Percentiles rank a stretch among this genome's conserved stretches.
Conservation (phyloP, 169 alveolate genomes). For the Cryptosporidium meleagridis region DNA sequence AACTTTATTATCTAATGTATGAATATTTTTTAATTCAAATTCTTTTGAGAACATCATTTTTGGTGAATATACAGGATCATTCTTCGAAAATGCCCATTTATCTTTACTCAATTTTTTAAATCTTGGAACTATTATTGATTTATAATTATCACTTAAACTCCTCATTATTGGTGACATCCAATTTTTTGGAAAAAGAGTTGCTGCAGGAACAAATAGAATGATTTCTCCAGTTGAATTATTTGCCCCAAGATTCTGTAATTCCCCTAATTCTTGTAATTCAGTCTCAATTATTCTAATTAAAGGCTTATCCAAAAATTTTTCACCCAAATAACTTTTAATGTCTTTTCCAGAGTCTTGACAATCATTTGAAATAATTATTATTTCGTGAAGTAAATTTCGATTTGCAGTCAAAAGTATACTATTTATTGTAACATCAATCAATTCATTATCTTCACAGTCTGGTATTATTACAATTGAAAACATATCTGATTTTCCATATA, state of each 20-base stretch:
- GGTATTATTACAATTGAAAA: conserved; percentile 38
- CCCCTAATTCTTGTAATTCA: conserved; percentile 39
- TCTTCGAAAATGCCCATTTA: conserved; percentile 23
- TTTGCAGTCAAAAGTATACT: conserved; percentile 47
- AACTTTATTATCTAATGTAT: conserved; percentile 16
- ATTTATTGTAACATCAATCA: conserved; percentile 38
- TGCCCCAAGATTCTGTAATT: conserved; percentile 50
- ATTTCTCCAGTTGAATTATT: conserved; percentile 32
- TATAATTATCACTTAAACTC: conserved; percentile 34
- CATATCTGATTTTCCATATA: conserved; percentile 23
- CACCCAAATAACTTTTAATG: neutral
- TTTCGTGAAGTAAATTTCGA: conserved; percentile 69
- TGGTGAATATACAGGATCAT: conserved; percentile 37
- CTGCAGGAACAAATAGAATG: conserved; percentile 25
- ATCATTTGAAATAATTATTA: conserved; percentile 16
- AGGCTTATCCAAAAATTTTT: neutral
- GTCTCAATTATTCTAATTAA: conserved; percentile 54
- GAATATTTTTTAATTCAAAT: conserved; percentile 31
- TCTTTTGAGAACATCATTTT: conserved; percentile 46
- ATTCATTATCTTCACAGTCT: conserved; percentile 43
- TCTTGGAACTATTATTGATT: conserved; percentile 20
- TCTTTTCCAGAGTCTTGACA: neutral
- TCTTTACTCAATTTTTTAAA: conserved; percentile 9
- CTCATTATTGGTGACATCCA: conserved; percentile 69
- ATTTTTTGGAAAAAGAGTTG: conserved; percentile 36